Base-by-base conservation (phyloP, 345 rosid species). In the Ceriops tagal region DNA sequence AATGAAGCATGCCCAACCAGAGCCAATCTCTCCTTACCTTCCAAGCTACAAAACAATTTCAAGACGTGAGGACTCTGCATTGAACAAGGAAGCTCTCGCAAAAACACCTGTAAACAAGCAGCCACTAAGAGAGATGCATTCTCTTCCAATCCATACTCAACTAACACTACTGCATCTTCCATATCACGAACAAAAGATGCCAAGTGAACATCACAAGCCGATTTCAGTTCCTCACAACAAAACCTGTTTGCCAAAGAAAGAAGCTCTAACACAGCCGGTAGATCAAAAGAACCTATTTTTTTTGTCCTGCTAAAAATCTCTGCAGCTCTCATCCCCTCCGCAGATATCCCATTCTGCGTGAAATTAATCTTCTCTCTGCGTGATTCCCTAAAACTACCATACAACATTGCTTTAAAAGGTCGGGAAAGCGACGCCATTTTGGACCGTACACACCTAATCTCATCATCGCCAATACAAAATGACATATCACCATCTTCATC, bases 401-500 rank as follows among this genome's bases (percentile, higher is more conserved):
- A 56, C 59, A 56, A 3, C 59, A 56, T 56, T 24, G 59, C 59
- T 22, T 56, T 24, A 56, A 56, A 56, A 56, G 59, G 59, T 24
- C 59, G 10, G 16, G 59, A 56, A 56, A 56, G 59, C 16, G 59
- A 22, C 16, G 59, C 59, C 16, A 56, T 56, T 56, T 15, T 56
- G 28, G 59, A 56, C 59, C 59, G 59, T 10, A 56, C 16, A 56
- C 59, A 56, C 31, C 31, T 24, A 27, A 56, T 56, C 59, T 56
- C 59, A 56, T 56, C 30, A 24, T 56, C 59, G 3, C 59, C 59
- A 13, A 56, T 56, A 56, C 59, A 56, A 24, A 56, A 56, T 10
- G 59, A 56, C 59, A 56, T 56, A 24, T 56, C 59, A 56, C 30
- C 59, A 24, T 56, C 59, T 56, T 56, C 59, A 24, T 56, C 59